Evolutionary conservation across 176 grass and related monocot genomes (phyloP).

Genomic region (Carex myosuroides): DNA sequence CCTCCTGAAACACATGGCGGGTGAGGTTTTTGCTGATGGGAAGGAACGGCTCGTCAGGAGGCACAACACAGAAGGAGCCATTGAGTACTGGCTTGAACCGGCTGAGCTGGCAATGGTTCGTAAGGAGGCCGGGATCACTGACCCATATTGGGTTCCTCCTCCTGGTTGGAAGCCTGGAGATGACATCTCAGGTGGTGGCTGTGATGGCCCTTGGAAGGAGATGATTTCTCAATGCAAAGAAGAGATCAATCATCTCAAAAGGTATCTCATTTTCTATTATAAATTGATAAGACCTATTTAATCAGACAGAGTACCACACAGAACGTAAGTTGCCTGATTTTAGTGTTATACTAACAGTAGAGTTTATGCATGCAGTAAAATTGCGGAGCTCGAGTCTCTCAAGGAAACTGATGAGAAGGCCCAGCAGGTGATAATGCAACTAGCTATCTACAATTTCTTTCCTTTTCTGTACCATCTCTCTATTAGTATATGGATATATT

Average conservation of each 20-base stretch:
- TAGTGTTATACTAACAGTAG: background rate
- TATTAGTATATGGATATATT: background rate
- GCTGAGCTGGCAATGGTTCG: constrained; percentile 39
- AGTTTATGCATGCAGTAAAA: background rate
- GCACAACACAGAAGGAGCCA: constrained; percentile 54
- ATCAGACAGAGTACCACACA: background rate
- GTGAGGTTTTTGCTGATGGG: constrained; percentile 34
- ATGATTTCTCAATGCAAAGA: background rate
- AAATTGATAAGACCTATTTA: background rate
- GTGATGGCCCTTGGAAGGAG: constrained; percentile 3
- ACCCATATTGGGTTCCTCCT: constrained; percentile 66
- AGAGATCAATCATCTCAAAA: constrained; percentile 26
- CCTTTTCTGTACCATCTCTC: background rate
- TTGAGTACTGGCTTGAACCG: constrained; percentile 80
- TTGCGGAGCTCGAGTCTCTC: background rate
- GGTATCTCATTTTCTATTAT: background rate
- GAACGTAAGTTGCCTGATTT: background rate
- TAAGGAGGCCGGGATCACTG: constrained; percentile 38
- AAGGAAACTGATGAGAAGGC: background rate
- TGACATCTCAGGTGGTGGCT: constrained; percentile 19
- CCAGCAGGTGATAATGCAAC: background rate
- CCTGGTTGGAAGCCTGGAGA: constrained; percentile 71
- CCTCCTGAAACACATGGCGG: constrained; percentile 59
- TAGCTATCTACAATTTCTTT: background rate
- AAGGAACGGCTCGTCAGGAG: constrained; percentile 43